phyloP scores from a whole-genome alignment of 2,329 filamentous ascomycete species.

The Kalmusia sp. region DNA sequence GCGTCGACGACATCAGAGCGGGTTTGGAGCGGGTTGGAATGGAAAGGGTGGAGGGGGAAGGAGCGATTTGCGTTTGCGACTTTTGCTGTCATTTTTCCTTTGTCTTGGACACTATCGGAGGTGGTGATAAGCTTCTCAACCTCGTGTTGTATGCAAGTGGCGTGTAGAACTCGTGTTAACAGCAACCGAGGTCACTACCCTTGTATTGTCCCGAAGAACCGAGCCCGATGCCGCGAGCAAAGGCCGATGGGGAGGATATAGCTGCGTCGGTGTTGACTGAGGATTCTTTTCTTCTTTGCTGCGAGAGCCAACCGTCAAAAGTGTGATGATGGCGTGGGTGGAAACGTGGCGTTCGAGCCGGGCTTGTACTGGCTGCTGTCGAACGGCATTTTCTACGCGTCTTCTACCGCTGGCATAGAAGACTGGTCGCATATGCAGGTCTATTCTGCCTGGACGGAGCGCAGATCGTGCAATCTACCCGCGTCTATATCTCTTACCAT shows the following conservation, averaged over 20 bases:
- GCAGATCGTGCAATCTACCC: neutral
- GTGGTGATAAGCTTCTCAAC: constrained; percentile 5
- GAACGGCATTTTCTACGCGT: neutral
- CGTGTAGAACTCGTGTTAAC: constrained; percentile 4
- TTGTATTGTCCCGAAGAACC: neutral
- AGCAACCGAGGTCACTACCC: constrained; percentile 1
- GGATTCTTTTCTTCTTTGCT: neutral
- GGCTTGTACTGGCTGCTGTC: neutral
- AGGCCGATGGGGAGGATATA: neutral
- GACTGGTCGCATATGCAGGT: neutral
- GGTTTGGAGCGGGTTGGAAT: constrained; percentile 49
- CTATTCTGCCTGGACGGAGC: neutral
- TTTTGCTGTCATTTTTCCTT: constrained; percentile 33
- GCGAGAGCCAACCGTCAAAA: neutral
- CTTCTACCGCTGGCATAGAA: constrained; percentile 1
- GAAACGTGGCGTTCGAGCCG: neutral
- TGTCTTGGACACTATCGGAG: neutral
- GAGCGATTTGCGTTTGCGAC: constrained; percentile 51
- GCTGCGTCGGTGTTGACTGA: too few species aligned
- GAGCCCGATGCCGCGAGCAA: neutral
- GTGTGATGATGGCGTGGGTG: neutral
- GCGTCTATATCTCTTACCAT: neutral
- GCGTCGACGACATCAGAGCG: constrained; percentile 52
- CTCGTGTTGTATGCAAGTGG: neutral
- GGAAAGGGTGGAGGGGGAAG: constrained; percentile 51